phyloP scores from a whole-genome alignment of 2,329 filamentous ascomycete genomes.

The Hirsutella thompsonii region DNA sequence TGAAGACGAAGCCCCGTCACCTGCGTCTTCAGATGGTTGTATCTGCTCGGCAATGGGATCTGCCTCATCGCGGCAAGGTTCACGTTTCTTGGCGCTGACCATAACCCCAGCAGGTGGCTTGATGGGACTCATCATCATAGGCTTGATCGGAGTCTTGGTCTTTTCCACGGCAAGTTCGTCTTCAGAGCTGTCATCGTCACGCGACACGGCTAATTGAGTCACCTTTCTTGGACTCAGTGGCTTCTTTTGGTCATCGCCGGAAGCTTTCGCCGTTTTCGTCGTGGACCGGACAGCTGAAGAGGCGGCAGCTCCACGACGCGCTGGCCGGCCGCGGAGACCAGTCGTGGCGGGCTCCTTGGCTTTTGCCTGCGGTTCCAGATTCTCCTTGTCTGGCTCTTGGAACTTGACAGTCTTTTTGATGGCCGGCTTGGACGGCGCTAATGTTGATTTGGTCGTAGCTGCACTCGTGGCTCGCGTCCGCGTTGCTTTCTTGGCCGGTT shows the following conservation, averaged over 20 bases:
- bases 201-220: constrained; percentile 37
- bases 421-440: constrained; percentile 25
- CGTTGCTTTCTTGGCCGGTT: constrained; percentile 18
- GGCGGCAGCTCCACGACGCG: constrained; percentile 28
- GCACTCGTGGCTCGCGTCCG: constrained; percentile 12
- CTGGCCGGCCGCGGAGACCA: constrained; percentile 27
- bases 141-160: constrained; percentile 31
- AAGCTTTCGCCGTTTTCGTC: constrained; percentile 16
- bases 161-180: constrained; percentile 45
- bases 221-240: constrained; percentile 54
- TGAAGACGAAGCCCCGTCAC: constrained; percentile 4
- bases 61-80: constrained; percentile 3
- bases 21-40: not conserved
- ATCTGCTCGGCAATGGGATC: constrained; percentile 13
- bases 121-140: constrained; percentile 41
- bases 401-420: constrained; percentile 51
- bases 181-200: constrained; percentile 36
- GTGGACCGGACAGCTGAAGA: constrained; percentile 15
- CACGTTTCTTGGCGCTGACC: constrained; percentile 4
- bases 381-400: constrained; percentile 53
- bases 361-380: constrained; percentile 31
- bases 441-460: constrained; percentile 18
- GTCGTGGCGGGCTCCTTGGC: constrained; percentile 20
- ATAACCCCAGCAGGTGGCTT: constrained; percentile 26
- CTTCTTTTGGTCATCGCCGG: constrained; percentile 20